Evolutionary conservation across 2,329 filamentous ascomycete species (phyloP).

Genomic region (Claviceps monticola): DNA sequence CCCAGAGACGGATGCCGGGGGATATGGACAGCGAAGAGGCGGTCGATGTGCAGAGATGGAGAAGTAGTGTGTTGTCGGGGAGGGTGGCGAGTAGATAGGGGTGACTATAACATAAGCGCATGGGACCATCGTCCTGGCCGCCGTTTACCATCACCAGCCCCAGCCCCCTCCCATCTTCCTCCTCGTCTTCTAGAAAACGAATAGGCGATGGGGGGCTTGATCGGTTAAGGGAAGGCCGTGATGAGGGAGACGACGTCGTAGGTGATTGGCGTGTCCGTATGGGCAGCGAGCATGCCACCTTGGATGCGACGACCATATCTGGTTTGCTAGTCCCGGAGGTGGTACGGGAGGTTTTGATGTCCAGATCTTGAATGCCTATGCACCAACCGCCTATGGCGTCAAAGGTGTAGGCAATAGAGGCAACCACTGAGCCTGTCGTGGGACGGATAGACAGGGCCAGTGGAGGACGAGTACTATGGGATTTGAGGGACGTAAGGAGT

Average conservation of each 20-base stretch:
- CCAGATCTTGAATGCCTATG: slow-evolving; percentile 80
- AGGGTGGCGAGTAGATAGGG: slow-evolving; percentile 77
- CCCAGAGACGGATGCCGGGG: slow-evolving; percentile 66
- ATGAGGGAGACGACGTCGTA: slow-evolving; percentile 1
- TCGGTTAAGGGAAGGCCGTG: background rate
- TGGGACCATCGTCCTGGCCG: slow-evolving; percentile 32
- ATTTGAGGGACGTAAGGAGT: slow-evolving; percentile 65
- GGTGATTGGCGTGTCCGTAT: slow-evolving; percentile 13
- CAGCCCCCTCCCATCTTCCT: too few species aligned
- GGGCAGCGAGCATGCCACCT: slow-evolving; percentile 23
- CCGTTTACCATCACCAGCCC: too few species aligned
- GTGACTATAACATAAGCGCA: slow-evolving; percentile 56
- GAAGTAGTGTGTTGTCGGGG: slow-evolving; percentile 73
- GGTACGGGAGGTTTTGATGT: slow-evolving; percentile 32
- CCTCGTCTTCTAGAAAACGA: background rate
- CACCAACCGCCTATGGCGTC: slow-evolving; percentile 72
- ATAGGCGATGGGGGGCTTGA: background rate
- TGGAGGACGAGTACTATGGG: slow-evolving; percentile 64
- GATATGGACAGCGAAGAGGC: slow-evolving; percentile 53
- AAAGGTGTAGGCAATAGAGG: slow-evolving; percentile 77
- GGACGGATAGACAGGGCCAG: slow-evolving; percentile 72
- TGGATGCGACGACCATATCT: slow-evolving; percentile 19
- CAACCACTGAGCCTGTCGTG: slow-evolving; percentile 49
- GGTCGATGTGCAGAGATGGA: slow-evolving; percentile 69
- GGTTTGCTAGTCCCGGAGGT: slow-evolving; percentile 11